Evolutionary conservation across 768 basidiomycete species (phyloP), one percentile per base, ranked within the genome.

Genomic region (Tricholoma hemisulphureum): DNA sequence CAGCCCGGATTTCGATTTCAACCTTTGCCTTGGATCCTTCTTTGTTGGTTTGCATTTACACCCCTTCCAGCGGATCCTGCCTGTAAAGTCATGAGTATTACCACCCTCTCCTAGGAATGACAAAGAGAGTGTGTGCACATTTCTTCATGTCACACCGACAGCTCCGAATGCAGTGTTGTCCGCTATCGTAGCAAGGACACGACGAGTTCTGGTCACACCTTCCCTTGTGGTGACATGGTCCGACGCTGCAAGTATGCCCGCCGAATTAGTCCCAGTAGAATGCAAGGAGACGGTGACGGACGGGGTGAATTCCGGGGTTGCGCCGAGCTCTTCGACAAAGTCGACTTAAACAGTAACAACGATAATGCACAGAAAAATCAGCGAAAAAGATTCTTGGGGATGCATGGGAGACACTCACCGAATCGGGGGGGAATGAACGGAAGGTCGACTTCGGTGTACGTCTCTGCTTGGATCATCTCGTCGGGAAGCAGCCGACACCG

Each of bases 141-240:
- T 32, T 29, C 39, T 29, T 18, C 18, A 51, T 26, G 9, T 71
- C 67, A 64, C 85, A 86, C 21, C 76, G 71, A 59, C 85, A 86
- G 29, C 71, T 75, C 43, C 76, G 62, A 51, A 77, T 71, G 55
- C 85, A 86, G 45, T 79, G 76, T 11, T 74, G 69, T 6, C 67
- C 72, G 13, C 59, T 61, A 5, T 55, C 39, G 56, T 69, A 75
- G 61, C 85, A 86, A 0, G 57, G 43, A 41, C 85, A 86, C 4
- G 63, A 54, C 0, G 68, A 59, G 2, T 61, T 61, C 3, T 66
- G 61, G 37, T 73, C 72, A 60, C 85, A 86, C 26, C 75, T 64
- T 0, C 85, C 84, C 24, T 65, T 54, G 63, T 86, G 84, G 20
- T 70, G 65, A 64, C 83, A 84, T 11, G 77, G 77, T 16, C 49